A percentile compares a stretch with the other conserved stretches of the same genome.
phyloP scores from a whole-genome alignment of 2,329 filamentous ascomycete genomes.

The Scedosporium dehoogii region DNA sequence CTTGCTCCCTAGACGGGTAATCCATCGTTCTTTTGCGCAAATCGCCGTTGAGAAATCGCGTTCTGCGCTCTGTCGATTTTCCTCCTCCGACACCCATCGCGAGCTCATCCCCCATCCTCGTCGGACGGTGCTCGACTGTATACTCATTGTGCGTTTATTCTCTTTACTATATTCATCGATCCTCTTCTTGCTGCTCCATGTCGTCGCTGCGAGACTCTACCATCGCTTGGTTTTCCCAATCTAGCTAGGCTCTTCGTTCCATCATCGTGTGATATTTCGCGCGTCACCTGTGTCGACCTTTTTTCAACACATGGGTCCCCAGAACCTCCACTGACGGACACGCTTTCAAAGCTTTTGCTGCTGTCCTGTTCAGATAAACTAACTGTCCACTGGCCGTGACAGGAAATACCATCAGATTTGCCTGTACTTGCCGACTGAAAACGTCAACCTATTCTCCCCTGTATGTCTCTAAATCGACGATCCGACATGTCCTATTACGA shows the following conservation, averaged over 20 bases:
- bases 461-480: background rate
- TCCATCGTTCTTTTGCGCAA: background rate
- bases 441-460: background rate
- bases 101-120: background rate
- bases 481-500: slow-evolving; percentile 35
- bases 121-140: background rate
- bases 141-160: background rate
- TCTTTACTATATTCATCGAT: background rate
- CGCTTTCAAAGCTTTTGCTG: background rate
- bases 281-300: background rate
- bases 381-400: too few relatives aligned
- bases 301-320: too few relatives aligned
- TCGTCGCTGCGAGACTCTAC: background rate
- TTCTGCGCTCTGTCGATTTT: background rate
- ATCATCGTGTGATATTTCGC: background rate
- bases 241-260: background rate
- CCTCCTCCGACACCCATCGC: background rate
- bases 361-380: too few relatives aligned
- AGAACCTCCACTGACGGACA: background rate
- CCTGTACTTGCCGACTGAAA: background rate
- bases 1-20: background rate
- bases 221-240: background rate
- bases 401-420: background rate
- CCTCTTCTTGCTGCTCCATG: background rate
- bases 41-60: background rate